Base-by-base conservation (phyloP, 1,284 basidiomycete genomes). In the Rhodotorula sp. region DNA sequence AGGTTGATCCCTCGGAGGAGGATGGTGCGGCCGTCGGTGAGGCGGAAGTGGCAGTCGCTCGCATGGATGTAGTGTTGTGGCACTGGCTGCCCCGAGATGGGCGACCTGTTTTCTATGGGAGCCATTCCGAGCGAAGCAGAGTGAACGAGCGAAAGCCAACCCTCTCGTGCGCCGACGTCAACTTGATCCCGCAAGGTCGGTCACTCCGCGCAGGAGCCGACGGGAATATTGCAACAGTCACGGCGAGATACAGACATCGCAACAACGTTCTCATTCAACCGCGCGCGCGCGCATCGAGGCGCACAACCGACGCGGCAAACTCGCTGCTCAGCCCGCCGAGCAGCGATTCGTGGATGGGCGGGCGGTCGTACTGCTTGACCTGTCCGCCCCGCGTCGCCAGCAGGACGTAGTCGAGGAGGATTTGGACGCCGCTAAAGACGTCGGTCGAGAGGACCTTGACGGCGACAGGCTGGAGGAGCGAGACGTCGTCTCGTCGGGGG, bases 1-100 rank as follows among this genome's bases (percentile, higher is more conserved):
- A 98, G 86, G 80, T 99, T 98, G 67, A 98, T 89, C 48, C 95
- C 95, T 53, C 95, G 88, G 1, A 99, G 84, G 34, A 98, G 83
- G 29, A 97, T 82, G 0, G 90, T 89, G 54, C 95, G 88, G 17
- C 94, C 94, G 62, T 85, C 81, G 59, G 85, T 86, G 82, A 97
- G 93, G 77, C 92, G 87, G 79, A 97, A 98, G 76, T 89, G 86
- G 73, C 86, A 85, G 55, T 85, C 82, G 34, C 85, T 81, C 39
- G 74, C 64, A 66, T 77, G 77, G 49, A 76, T 59, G 66, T 71
- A 74, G 64, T 70, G 80, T 0, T 80, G 72, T 0, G 84, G 79
- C 0, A 84, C 85, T 0, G 84, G 82, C 0, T 84, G 79, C 32
- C 88, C 88, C 0, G 90, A 91, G 34, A 87, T 85, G 15, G 89